Conservation (phyloP, 2,329 filamentous ascomycete genomes). For the Botrytis fragariae region DNA sequence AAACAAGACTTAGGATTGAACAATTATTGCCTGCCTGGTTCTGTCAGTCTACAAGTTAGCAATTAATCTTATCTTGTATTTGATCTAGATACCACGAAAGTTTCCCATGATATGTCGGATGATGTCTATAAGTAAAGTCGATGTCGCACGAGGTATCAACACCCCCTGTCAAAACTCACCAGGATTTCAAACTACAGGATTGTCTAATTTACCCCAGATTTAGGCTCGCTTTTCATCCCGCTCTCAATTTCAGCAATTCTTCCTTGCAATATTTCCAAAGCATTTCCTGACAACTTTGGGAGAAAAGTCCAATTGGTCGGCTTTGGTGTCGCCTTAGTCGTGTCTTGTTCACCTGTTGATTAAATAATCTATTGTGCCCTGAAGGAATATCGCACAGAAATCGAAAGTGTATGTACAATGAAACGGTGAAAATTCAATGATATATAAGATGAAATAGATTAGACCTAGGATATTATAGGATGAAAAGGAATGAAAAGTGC, state of each 20-base stretch:
- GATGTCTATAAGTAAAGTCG: background rate
- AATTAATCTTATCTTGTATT: background rate
- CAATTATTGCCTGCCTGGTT: background rate
- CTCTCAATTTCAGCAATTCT: background rate
- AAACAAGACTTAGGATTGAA: background rate
- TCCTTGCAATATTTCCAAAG: no score
- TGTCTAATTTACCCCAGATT: background rate
- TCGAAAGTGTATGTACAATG: background rate
- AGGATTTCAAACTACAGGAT: background rate
- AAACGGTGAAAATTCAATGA: background rate
- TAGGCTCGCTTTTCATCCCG: background rate
- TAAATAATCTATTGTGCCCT: background rate
- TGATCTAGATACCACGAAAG: background rate
- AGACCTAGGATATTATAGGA: background rate
- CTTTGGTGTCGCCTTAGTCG: no score
- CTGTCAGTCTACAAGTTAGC: background rate
- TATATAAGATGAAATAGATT: background rate
- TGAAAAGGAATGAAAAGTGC: background rate
- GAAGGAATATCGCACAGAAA: background rate
- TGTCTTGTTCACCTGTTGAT: no score
- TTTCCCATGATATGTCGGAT: background rate
- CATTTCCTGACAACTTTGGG: no score
- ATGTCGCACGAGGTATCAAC: background rate
- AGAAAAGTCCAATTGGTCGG: no score
- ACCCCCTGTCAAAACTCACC: background rate